Evolutionary conservation across 352 stramenopile genomes (phyloP), one percentile per base, ranked within the genome.

Genomic region (Phytophthora sojae): DNA sequence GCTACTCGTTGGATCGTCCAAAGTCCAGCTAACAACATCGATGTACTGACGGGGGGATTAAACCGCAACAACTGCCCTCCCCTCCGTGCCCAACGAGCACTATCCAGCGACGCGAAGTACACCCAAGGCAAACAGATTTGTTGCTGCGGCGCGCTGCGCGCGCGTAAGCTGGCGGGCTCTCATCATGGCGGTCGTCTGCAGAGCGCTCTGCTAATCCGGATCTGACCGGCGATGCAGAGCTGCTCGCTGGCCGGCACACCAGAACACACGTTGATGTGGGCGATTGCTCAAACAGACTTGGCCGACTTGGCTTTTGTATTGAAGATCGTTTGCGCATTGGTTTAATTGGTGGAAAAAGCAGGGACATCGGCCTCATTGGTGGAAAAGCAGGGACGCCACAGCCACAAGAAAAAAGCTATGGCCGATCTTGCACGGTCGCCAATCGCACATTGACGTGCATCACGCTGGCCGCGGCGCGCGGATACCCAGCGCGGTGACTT

Each of bases 91-190:
- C 0, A 8, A 39, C 32, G 32, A 39, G 32, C 32, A 39, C 2
- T 39, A 39, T 39, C 32, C 32, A 39, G 32, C 32, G 32, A 39
- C 32, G 32, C 32, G 2, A 15, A 39, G 32, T 39, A 39, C 32
- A 39, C 1, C 32, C 32, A 39, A 39, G 8, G 9, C 32, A 39
- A 39, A 39, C 32, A 15, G 32, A 39, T 39, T 39, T 21, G 21
- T 1, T 37, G 30, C 30, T 11, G 30, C 60, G 68, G 73, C 53
- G 64, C 69, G 77, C 70, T 81, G 57, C 23, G 77, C 77, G 76
- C 79, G 77, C 23, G 77, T 74, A 67, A 89, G 69, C 50, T 82
- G 77, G 57, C 78, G 70, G 47, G 72, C 76, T 71, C 74, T 67
- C 61, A 89, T 62, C 79, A 88, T 89, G 54, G 21, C 42, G 44